These are phyloP conservation scores for Vanrija humicola DNA, from an alignment of 1,284 basidiomycete species.

Conservation along the genomic window DNA sequence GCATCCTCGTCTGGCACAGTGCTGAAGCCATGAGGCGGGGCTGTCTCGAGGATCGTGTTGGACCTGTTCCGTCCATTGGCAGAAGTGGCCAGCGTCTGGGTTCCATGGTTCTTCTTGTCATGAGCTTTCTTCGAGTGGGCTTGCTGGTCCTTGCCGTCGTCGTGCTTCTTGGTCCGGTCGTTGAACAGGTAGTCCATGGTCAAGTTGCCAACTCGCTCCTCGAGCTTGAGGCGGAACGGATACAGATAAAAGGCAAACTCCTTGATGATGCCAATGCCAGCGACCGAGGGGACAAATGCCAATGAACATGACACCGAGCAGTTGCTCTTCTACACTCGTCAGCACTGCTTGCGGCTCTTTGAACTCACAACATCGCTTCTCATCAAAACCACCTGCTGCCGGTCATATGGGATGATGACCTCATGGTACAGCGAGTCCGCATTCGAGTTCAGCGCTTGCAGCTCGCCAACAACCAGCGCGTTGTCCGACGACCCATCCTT, in stretches of 20 bases:
- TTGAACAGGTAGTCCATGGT: slow-evolving; percentile 84
- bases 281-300: slow-evolving; percentile 81
- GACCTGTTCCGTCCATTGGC: no score
- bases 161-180: slow-evolving; percentile 42
- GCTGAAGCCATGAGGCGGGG: slow-evolving; percentile 15
- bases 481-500: slow-evolving; percentile 85
- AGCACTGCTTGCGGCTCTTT: not conserved
- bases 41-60: no score
- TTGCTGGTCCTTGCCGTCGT: slow-evolving; percentile 21
- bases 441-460: slow-evolving; percentile 80
- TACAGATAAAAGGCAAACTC: slow-evolving; percentile 77
- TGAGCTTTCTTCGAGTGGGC: slow-evolving; percentile 14
- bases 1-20: slow-evolving; percentile 43
- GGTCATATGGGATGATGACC: slow-evolving; percentile 66
- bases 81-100: slow-evolving; percentile 52
- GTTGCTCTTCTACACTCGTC: not conserved
- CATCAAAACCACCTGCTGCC: slow-evolving; percentile 22
- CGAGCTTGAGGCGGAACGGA: slow-evolving; percentile 82
- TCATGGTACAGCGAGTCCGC: slow-evolving; percentile 81
- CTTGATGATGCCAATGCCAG: slow-evolving; percentile 88
- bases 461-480: slow-evolving; percentile 69
- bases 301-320: slow-evolving; percentile 50
- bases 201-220: slow-evolving; percentile 71
- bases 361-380: slow-evolving; percentile 6
- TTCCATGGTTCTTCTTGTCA: slow-evolving; percentile 38